Evolutionary conservation across 306 rosid genomes (phyloP), one percentile per base, ranked within the genome.

Genomic region (Pyrus betulifolia): DNA sequence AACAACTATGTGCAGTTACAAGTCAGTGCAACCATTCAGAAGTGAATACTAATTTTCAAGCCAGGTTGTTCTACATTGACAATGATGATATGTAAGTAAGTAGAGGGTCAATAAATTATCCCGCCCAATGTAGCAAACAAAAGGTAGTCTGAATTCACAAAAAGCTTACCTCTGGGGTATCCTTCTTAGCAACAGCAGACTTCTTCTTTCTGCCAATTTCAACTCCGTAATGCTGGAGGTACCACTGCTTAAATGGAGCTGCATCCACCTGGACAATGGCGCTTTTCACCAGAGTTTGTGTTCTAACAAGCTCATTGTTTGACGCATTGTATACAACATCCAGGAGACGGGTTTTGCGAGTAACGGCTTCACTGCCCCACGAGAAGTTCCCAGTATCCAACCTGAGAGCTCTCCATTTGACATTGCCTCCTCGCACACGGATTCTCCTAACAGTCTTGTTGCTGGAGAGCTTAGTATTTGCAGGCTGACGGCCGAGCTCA

Each of bases 301-400:
- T 85, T 57, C 88, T 61, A 38, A 85, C 88, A 75, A 85, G 88
- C 71, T 85, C 88, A 46, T 85, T 82, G 82, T 85, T 85, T 11
- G 86, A 85, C 23, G 88, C 81, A 72, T 85, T 85, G 76, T 85
- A 85, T 5, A 79, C 88, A 31, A 85, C 88, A 76, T 85, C 84
- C 18, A 85, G 75, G 13, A 85, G 33, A 71, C 88, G 88, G 1
- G 88, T 85, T 66, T 85, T 85, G 11, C 78, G 84, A 28, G 88
- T 76, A 19, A 85, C 72, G 63, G 82, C 62, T 70, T 85, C 86
- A 28, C 88, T 85, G 1, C 86, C 88, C 88, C 86, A 85, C 27
- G 88, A 82, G 58, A 27, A 85, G 82, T 85, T 85, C 1, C 85
- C 88, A 52, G 88, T 82, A 73, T 85, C 88, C 83, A 85, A 75